These are phyloP conservation scores for Backusella sp. DNA, from an alignment of 192 early-diverging fungal species.

Conservation along the genomic window DNA sequence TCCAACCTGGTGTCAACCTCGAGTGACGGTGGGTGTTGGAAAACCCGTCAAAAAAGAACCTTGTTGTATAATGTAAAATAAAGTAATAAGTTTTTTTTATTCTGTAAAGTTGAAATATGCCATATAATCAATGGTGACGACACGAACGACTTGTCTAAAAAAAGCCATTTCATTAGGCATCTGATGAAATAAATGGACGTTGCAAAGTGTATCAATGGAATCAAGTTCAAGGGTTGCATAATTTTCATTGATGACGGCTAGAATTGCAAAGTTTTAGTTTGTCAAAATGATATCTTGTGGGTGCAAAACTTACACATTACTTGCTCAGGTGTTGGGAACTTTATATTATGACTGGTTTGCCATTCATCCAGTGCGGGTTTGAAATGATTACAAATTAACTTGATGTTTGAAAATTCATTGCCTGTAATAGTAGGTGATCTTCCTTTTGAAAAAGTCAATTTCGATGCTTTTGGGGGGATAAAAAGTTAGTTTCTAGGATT, in stretches of 20 bases:
- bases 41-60: neutral
- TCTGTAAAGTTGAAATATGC: neutral
- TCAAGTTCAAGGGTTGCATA: conserved; percentile 27
- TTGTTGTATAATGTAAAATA: conserved; percentile 14
- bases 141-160: conserved; percentile 31
- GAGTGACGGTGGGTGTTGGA: neutral
- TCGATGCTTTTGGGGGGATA: neutral
- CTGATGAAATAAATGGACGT: conserved; percentile 19
- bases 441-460: neutral
- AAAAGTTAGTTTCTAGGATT: no score
- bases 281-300: no score
- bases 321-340: conserved; percentile 26
- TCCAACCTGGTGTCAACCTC: conserved; percentile 10
- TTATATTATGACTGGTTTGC: conserved; percentile 26
- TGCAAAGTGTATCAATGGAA: conserved; percentile 20
- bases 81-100: neutral
- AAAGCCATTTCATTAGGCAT: conserved; percentile 36
- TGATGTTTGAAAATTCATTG: conserved; percentile 24
- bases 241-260: conserved; percentile 32
- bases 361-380: conserved; percentile 31
- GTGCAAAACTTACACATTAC: conserved; percentile 24
- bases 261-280: neutral
- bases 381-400: conserved; percentile 32
- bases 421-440: neutral
- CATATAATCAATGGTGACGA: conserved; percentile 29